Conservation (phyloP, 2,329 filamentous ascomycete genomes). For the Trichoderma citrinoviride region DNA sequence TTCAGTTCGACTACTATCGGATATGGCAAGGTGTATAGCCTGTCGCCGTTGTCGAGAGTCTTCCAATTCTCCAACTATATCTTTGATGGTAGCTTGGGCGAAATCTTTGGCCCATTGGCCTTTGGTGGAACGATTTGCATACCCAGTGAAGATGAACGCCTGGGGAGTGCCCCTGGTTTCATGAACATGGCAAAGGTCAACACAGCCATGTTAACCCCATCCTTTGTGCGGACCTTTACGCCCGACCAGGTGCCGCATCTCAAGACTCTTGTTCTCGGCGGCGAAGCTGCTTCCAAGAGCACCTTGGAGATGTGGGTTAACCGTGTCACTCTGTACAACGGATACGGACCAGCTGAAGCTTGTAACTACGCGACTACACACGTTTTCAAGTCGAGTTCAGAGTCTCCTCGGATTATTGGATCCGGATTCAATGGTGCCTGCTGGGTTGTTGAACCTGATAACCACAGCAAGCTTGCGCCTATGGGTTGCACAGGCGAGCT, state of each 20-base stretch:
- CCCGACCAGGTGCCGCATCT: conserved; percentile 17
- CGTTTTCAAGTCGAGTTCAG: background rate
- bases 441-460: conserved; percentile 27
- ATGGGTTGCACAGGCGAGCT: conserved; percentile 33
- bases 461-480: conserved; percentile 26
- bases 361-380: conserved; percentile 29
- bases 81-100: conserved; percentile 19
- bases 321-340: conserved; percentile 38
- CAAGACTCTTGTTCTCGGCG: conserved; percentile 17
- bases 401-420: conserved; percentile 18
- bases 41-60: background rate
- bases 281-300: conserved; percentile 11
- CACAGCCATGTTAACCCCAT: conserved; percentile 15
- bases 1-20: conserved; percentile 8
- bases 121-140: conserved; percentile 19
- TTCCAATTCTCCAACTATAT: conserved; percentile 21
- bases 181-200: conserved; percentile 13
- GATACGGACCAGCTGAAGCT: conserved; percentile 44
- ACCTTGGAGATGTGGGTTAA: conserved; percentile 13
- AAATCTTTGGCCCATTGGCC: conserved; percentile 12
- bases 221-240: conserved; percentile 13
- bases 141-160: conserved; percentile 15
- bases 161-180: background rate
- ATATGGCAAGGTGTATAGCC: conserved; percentile 6
- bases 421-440: conserved; percentile 12